phyloP scores from a whole-genome alignment of 306 rosid species.

The Alnus glutinosa region DNA sequence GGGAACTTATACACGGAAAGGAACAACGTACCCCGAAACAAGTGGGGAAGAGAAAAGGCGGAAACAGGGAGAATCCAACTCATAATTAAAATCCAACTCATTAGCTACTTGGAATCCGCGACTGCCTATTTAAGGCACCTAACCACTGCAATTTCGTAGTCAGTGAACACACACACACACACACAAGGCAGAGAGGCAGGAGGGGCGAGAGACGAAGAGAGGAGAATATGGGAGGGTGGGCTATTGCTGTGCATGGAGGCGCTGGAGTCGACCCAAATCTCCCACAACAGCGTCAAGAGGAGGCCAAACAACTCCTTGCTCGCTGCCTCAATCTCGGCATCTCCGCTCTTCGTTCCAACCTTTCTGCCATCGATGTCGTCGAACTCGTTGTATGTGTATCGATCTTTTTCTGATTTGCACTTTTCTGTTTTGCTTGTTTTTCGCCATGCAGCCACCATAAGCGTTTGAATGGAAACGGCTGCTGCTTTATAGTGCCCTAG shows the following conservation, averaged over 20 bases:
- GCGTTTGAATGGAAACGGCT: no score
- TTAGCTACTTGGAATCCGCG: conserved; percentile 27
- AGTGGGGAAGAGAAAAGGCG: neutral
- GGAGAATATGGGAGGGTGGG: conserved; percentile 69
- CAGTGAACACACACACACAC: neutral
- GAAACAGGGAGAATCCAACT: neutral
- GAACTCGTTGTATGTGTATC: conserved; percentile 75
- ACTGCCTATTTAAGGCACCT: conserved; percentile 20
- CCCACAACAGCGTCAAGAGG: conserved; percentile 73
- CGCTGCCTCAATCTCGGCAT: conserved; percentile 85
- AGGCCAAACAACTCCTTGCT: conserved; percentile 81
- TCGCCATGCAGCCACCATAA: neutral
- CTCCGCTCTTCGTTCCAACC: conserved; percentile 68
- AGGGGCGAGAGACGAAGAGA: neutral
- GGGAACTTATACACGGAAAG: no score
- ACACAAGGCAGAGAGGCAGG: neutral
- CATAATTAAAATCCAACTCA: conserved; percentile 9
- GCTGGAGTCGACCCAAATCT: conserved; percentile 99
- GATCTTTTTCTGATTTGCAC: no score
- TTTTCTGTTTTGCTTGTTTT: neutral
- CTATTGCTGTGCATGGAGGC: conserved; percentile 94
- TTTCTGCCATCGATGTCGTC: conserved; percentile 82
- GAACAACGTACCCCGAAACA: neutral
- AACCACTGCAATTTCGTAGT: neutral
- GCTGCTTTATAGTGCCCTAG: neutral